A percentile compares a stretch with the other conserved stretches of the same genome.
Evolutionary conservation across 768 basidiomycete genomes (phyloP).

Genomic region (Boletus rubescentipes): DNA sequence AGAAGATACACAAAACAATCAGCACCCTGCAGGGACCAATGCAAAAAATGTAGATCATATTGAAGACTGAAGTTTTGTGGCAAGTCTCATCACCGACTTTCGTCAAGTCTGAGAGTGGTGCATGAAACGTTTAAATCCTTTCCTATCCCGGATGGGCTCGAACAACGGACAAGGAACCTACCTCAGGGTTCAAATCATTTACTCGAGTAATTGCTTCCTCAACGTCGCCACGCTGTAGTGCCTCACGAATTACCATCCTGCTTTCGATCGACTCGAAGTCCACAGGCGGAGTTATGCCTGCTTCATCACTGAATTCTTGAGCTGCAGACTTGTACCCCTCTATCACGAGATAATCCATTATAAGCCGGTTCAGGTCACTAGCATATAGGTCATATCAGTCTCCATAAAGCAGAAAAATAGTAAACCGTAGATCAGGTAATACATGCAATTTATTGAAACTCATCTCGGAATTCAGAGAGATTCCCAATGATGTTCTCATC

Average conservation of each 20-base stretch:
- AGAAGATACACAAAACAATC: conserved; percentile 21
- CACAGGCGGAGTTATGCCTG: conserved; percentile 70
- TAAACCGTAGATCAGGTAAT: conserved; percentile 70
- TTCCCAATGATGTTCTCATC: conserved; percentile 92
- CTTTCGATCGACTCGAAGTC: conserved; percentile 93
- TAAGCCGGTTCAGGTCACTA: conserved; percentile 90
- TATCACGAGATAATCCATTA: conserved; percentile 97
- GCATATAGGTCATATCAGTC: conserved; percentile 23
- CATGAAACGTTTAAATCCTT: conserved; percentile 95
- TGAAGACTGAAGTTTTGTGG: conserved; percentile 94
- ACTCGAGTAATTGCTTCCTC: conserved; percentile 94
- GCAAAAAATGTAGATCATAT: conserved; percentile 59
- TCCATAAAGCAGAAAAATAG: conserved; percentile 18
- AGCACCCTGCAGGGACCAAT: conserved; percentile 9
- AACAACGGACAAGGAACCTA: conserved; percentile 43
- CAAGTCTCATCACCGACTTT: conserved; percentile 81
- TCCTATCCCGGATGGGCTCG: conserved; percentile 18
- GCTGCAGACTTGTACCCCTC: conserved; percentile 97
- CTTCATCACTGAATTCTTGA: conserved; percentile 90
- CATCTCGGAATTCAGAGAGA: conserved; percentile 92
- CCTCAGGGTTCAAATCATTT: conserved; percentile 96
- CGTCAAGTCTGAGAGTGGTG: conserved; percentile 90
- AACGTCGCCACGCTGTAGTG: conserved; percentile 90
- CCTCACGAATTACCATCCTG: conserved; percentile 91
- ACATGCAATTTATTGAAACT: conserved; percentile 72